phyloP scores from a whole-genome alignment of 768 basidiomycete genomes.

The Leccinum uliginosum region DNA sequence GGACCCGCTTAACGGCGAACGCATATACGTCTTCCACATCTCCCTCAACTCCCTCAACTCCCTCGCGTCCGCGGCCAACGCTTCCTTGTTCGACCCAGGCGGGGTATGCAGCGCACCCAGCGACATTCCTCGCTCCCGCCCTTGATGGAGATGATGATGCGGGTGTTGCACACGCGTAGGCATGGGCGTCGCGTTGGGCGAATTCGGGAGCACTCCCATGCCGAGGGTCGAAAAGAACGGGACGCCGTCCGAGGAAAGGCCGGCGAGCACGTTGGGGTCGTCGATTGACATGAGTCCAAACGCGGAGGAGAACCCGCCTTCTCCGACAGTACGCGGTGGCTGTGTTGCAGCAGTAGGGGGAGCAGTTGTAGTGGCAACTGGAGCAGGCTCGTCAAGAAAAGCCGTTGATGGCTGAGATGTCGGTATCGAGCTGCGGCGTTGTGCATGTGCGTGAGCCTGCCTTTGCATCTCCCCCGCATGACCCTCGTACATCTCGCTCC shows the following conservation, averaged over 20 bases:
- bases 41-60: slow-evolving; percentile 63
- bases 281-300: slow-evolving; percentile 78
- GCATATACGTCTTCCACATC: slow-evolving; percentile 73
- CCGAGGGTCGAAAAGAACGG: slow-evolving; percentile 53
- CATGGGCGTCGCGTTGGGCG: slow-evolving; percentile 50
- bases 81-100: slow-evolving; percentile 31
- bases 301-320: slow-evolving; percentile 51
- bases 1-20: slow-evolving; percentile 54
- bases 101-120: slow-evolving; percentile 27
- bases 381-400: background rate
- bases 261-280: slow-evolving; percentile 64
- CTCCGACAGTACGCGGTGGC: slow-evolving; percentile 18
- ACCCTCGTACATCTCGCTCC: slow-evolving; percentile 26
- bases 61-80: slow-evolving; percentile 29
- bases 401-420: slow-evolving; percentile 10
- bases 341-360: background rate
- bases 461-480: slow-evolving; percentile 26
- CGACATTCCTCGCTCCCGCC: slow-evolving; percentile 23
- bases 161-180: slow-evolving; percentile 28
- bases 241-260: slow-evolving; percentile 51
- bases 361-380: background rate
- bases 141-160: slow-evolving; percentile 5
- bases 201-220: slow-evolving; percentile 28
- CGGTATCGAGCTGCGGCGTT: slow-evolving; percentile 15
- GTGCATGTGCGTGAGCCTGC: slow-evolving; percentile 3